Evolutionary conservation across 2,329 filamentous ascomycete species (phyloP).

Genomic region (Cercospora canescens): DNA sequence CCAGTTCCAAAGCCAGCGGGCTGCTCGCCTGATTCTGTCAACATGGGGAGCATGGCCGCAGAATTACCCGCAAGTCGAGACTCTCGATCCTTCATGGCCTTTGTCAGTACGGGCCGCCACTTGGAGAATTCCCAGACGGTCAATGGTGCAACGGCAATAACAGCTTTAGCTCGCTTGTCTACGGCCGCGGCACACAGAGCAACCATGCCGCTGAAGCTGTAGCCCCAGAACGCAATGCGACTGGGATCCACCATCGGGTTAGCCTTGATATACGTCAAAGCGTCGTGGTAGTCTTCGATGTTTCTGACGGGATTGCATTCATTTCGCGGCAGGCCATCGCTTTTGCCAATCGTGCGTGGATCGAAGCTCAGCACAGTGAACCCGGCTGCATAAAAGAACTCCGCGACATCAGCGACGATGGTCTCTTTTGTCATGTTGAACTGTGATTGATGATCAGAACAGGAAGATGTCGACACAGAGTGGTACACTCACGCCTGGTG

Average conservation of each 20-base stretch:
- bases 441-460: neutral
- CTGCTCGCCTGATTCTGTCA: slow-evolving; percentile 41
- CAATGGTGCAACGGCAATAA: slow-evolving; percentile 33
- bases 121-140: slow-evolving; percentile 18
- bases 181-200: slow-evolving; percentile 34
- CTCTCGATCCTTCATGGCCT: slow-evolving; percentile 41
- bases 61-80: slow-evolving; percentile 42
- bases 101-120: slow-evolving; percentile 31
- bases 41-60: slow-evolving; percentile 39
- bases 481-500: slow-evolving; percentile 10
- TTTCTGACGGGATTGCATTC: slow-evolving; percentile 39
- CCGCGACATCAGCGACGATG: slow-evolving; percentile 12
- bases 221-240: slow-evolving; percentile 41
- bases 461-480: neutral
- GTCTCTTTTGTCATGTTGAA: neutral
- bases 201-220: slow-evolving; percentile 35
- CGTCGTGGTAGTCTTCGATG: slow-evolving; percentile 39
- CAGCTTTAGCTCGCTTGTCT: slow-evolving; percentile 33
- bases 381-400: slow-evolving; percentile 36
- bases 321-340: slow-evolving; percentile 42
- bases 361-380: slow-evolving; percentile 43
- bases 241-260: slow-evolving; percentile 34
- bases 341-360: slow-evolving; percentile 38
- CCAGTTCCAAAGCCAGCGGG: slow-evolving; percentile 37
- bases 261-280: slow-evolving; percentile 36